Conservation (phyloP, 2,329 filamentous ascomycete genomes). For the Trichoderma semiorbis region DNA sequence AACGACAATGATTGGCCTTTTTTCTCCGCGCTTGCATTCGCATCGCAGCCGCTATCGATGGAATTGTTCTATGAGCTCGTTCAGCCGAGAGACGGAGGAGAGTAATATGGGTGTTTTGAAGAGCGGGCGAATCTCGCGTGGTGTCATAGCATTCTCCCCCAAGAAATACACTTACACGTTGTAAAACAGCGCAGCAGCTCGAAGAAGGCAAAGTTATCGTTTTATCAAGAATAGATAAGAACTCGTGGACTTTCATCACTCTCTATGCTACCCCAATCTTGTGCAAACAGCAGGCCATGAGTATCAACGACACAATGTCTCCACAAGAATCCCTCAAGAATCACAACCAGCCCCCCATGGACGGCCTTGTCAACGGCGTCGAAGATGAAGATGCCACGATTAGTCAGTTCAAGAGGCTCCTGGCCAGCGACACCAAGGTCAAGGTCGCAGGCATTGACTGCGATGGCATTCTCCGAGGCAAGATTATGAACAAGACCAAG, state of each 20-base stretch:
- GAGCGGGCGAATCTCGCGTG: no score
- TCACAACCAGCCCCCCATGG: not conserved
- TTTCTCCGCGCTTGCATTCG: no score
- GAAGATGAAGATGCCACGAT: not conserved
- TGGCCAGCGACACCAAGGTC: not conserved
- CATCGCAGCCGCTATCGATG: no score
- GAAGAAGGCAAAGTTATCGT: not conserved
- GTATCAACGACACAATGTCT: not conserved
- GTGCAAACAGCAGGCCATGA: not conserved
- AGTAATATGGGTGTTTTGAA: no score
- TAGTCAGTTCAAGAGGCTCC: not conserved
- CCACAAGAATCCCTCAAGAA: not conserved
- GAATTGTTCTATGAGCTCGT: no score
- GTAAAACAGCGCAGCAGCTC: not conserved
- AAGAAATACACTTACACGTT: not conserved
- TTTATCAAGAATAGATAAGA: not conserved
- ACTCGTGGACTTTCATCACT: not conserved
- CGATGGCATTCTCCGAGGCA: not conserved
- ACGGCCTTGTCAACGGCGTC: no score
- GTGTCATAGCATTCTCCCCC: no score
- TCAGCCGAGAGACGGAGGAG: no score
- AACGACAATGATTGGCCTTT: no score
- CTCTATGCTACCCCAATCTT: not conserved
- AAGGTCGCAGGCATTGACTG: not conserved
- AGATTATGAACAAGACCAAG: not conserved